phyloP scores from a whole-genome alignment of 1,284 basidiomycete species.

The Heterobasidion parviporum region DNA sequence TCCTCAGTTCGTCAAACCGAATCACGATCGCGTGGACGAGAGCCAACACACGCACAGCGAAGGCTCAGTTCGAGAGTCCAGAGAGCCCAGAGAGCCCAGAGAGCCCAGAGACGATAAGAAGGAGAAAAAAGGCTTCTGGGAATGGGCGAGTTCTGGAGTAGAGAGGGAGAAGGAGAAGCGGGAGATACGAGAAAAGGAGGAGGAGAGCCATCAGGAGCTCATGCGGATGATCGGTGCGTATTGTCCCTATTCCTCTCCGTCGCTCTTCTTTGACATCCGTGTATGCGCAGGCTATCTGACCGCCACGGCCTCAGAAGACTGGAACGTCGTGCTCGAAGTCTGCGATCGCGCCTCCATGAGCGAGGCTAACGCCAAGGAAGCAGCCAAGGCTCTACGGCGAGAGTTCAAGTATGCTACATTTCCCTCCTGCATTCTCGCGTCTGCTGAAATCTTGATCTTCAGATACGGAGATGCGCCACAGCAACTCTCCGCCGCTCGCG shows the following conservation, averaged over 20 bases:
- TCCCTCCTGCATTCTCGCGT: conserved; percentile 2
- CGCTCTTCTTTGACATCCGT: neutral
- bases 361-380: conserved; percentile 66
- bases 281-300: conserved; percentile 53
- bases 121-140: conserved; percentile 48
- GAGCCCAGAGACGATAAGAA: conserved; percentile 28
- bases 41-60: conserved; percentile 1
- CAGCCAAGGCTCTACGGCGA: conserved; percentile 58
- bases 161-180: conserved; percentile 18
- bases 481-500: conserved; percentile 64
- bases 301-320: conserved; percentile 70
- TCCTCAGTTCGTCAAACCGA: conserved; percentile 27
- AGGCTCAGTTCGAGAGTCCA: conserved; percentile 15
- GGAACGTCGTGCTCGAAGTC: conserved; percentile 69
- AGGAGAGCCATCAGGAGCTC: conserved; percentile 13
- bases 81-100: conserved; percentile 23
- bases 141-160: conserved; percentile 24
- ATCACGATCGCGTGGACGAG: conserved; percentile 18
- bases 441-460: neutral
- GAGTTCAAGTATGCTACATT: conserved; percentile 59
- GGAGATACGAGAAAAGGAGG: conserved; percentile 11
- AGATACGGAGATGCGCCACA: conserved; percentile 65
- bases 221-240: conserved; percentile 50
- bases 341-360: conserved; percentile 64
- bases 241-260: neutral